phyloP scores from a whole-genome alignment of 1,284 basidiomycete species.

The Pascua sp. region DNA sequence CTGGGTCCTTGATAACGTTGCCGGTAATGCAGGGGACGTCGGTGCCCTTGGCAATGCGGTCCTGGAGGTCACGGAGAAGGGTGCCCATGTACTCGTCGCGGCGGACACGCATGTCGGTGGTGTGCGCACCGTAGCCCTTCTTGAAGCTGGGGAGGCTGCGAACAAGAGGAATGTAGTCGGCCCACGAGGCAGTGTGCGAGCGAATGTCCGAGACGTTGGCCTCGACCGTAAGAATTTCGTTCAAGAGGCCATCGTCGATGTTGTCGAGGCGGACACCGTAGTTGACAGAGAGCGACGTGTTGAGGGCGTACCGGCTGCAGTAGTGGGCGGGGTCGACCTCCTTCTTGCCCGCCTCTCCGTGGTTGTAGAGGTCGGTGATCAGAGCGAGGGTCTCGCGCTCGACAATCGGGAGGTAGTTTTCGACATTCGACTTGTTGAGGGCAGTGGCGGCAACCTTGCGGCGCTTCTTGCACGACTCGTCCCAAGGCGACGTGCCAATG shows the following conservation, averaged over 20 bases:
- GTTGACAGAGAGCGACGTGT: constrained; percentile 19
- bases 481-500: constrained; percentile 21
- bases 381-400: constrained; percentile 21
- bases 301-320: constrained; percentile 17
- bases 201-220: constrained; percentile 12
- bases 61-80: constrained; percentile 18
- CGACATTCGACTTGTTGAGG: constrained; percentile 15
- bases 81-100: constrained; percentile 19
- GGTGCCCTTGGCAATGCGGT: constrained; percentile 15
- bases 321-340: constrained; percentile 15
- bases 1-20: constrained; percentile 21
- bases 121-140: background rate
- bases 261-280: constrained; percentile 17
- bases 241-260: constrained; percentile 12
- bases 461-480: constrained; percentile 21
- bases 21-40: constrained; percentile 21
- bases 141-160: constrained; percentile 7
- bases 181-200: constrained; percentile 11
- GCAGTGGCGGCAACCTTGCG: constrained; percentile 19
- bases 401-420: constrained; percentile 18
- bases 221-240: constrained; percentile 18
- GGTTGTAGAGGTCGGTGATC: constrained; percentile 14
- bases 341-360: constrained; percentile 13
- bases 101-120: constrained; percentile 9
- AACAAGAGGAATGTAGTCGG: constrained; percentile 19